Evolutionary conservation across 768 basidiomycete genomes (phyloP), one percentile per base, ranked within the genome.

Genomic region (Russula olivacea): DNA sequence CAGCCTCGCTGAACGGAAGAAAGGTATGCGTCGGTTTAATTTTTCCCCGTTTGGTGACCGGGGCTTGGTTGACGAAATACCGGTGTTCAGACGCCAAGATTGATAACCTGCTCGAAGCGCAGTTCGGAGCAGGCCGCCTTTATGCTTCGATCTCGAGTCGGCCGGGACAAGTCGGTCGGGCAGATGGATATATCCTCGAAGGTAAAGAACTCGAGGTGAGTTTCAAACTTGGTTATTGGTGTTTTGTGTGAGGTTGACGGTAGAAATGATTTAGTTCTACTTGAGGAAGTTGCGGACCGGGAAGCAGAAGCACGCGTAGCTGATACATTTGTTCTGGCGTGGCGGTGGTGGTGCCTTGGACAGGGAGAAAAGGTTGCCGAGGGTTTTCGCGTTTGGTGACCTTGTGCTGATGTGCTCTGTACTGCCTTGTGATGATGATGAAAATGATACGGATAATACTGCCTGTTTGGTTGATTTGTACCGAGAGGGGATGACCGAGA

Each of bases 101-200:
- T 71, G 97, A 99, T 74, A 77, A 85, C 59, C 80, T 95, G 55
- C 84, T 98, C 68, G 94, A 96, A 77, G 72, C 81, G 50, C 95
- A 96, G 73, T 97, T 98, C 72, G 81, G 85, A 70, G 91, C 94
- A 73, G 94, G 97, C 76, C 94, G 97, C 76, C 83, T 99, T 67
- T 95, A 98, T 74, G 97, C 97, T 68, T 72, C 80, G 70, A 89
- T 99, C 76, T 86, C 93, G 63, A 95, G 92, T 76, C 87, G 97
- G 75, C 97, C 97, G 61, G 97, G 97, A 45, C 97, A 99, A 77
- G 90, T 86, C 60, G 97, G 97, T 32, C 93, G 97, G 68, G 87
- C 89, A 61, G 97, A 99, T 75, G 97, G 97, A 57, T 98, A 98
- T 78, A 80, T 99, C 67, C 85, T 99, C 58, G 97, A 99, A 81